phyloP scores from a whole-genome alignment of 139 green algal genomes.

The Tetratostichococcus sp. region DNA sequence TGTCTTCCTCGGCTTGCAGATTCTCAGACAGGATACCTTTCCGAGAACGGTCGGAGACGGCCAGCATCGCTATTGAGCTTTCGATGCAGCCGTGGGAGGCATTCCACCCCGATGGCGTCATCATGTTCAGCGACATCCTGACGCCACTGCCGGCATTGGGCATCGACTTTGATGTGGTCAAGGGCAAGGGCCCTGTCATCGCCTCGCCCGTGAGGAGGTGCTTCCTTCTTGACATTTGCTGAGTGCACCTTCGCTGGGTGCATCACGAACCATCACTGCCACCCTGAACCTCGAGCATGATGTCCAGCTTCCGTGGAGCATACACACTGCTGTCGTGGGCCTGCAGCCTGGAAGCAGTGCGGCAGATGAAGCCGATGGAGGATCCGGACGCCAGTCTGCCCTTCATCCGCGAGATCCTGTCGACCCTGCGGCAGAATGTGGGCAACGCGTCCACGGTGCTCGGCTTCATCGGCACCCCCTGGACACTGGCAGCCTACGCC shows the following conservation, averaged over 20 bases:
- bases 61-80: constrained; percentile 92
- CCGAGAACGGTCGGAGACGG: constrained; percentile 90
- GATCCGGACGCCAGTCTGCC: constrained; percentile 72
- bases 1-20: no score
- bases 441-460: constrained; percentile 72
- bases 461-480: constrained; percentile 96
- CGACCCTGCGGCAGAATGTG: constrained; percentile 65
- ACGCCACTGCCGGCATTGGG: constrained; percentile 94
- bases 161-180: constrained; percentile 97
- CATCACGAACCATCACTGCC: not conserved
- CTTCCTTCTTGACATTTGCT: not conserved
- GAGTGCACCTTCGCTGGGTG: not conserved
- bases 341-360: constrained; percentile 60
- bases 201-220: constrained; percentile 48
- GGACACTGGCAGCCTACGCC: constrained; percentile 95
- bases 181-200: constrained; percentile 90
- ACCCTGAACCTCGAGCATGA: not conserved
- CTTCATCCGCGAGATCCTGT: constrained; percentile 87
- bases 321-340: constrained; percentile 15
- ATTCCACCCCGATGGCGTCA: constrained; percentile 94
- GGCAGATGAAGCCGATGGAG: constrained; percentile 51
- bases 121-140: constrained; percentile 99
- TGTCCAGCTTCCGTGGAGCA: not conserved
- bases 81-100: constrained; percentile 93
- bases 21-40: constrained; percentile 92